Percentiles rank a stretch among this genome's conserved stretches.
These are phyloP conservation scores for Cercospora sp. DNA, from an alignment of 2,329 filamentous ascomycete species.

Conservation along the genomic window DNA sequence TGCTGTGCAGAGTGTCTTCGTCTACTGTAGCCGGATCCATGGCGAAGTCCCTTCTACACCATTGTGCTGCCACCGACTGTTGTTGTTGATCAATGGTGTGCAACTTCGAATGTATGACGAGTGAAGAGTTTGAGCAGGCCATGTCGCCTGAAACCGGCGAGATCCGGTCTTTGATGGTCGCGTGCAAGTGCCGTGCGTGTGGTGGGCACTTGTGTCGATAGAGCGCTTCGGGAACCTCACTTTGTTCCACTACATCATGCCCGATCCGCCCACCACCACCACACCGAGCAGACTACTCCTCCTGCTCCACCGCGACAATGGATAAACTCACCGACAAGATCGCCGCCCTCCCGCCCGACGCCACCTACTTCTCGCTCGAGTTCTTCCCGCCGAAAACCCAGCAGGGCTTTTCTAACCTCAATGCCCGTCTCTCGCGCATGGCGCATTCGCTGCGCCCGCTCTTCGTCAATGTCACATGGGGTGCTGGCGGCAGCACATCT, in stretches of 20 bases:
- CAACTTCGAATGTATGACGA: not conserved
- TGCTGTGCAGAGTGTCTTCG: not conserved
- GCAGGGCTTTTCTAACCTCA: slow-evolving; percentile 92
- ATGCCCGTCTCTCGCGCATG: slow-evolving; percentile 93
- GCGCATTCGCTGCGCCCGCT: slow-evolving; percentile 83
- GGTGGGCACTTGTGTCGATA: not conserved
- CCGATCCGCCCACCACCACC: slow-evolving; percentile 5
- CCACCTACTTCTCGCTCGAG: slow-evolving; percentile 91
- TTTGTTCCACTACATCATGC: slow-evolving; percentile 15
- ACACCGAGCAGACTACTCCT: slow-evolving; percentile 12
- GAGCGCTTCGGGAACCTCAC: slow-evolving; percentile 12
- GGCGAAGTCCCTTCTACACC: not conserved
- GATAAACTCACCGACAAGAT: slow-evolving; percentile 73
- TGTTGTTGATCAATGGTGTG: not conserved
- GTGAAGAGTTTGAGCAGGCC: not conserved
- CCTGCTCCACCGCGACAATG: slow-evolving; percentile 52
- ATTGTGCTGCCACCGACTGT: not conserved
- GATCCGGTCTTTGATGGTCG: not conserved
- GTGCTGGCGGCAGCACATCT: slow-evolving; percentile 88
- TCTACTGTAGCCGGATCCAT: not conserved
- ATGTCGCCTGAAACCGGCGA: slow-evolving; percentile 2
- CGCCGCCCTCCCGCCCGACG: slow-evolving; percentile 77
- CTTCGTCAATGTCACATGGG: slow-evolving; percentile 98
- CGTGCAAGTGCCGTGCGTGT: slow-evolving; percentile 4
- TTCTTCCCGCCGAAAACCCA: slow-evolving; percentile 98